Evolutionary conservation across 2,329 filamentous ascomycete species (phyloP).

Genomic region (Alternaria arborescens): DNA sequence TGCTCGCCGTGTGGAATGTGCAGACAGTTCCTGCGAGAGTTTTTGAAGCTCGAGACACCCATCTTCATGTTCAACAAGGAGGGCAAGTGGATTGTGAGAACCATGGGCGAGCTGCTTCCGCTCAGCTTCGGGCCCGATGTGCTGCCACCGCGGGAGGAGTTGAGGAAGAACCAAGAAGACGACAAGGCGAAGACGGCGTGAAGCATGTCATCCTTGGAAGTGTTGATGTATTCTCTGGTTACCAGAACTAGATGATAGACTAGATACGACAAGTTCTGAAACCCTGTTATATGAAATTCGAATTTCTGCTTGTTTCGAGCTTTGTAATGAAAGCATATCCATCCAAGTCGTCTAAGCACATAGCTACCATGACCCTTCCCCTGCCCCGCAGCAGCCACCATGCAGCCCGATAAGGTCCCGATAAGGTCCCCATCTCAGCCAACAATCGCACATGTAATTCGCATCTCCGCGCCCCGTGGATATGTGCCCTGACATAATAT

Average conservation of each 20-base stretch:
- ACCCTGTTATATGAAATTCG: not conserved
- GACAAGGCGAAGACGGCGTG: conserved; percentile 35
- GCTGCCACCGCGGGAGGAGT: conserved; percentile 48
- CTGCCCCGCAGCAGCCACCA: conserved; percentile 10
- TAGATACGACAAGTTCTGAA: not conserved
- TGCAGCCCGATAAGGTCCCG: conserved; percentile 6
- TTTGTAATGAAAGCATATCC: not conserved
- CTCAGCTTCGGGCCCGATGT: conserved; percentile 64
- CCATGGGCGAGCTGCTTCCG: conserved; percentile 68
- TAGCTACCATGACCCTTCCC: not conserved
- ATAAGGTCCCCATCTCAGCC: conserved; percentile 2
- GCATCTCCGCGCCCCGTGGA: conserved; percentile 52
- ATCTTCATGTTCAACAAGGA: conserved; percentile 94
- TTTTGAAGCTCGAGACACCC: conserved; percentile 64
- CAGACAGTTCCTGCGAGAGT: conserved; percentile 74
- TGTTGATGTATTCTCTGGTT: not conserved
- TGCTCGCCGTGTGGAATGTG: conserved; percentile 89
- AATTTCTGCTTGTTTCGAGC: not conserved
- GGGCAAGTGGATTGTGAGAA: conserved; percentile 74
- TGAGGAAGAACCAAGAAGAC: conserved; percentile 40
- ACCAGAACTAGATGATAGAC: not conserved
- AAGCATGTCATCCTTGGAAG: not conserved
- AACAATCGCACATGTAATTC: conserved; percentile 10
- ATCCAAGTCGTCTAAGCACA: not conserved
- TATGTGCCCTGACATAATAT: conserved; percentile 32